Percentiles rank a stretch among this genome's conserved stretches.
Conservation (phyloP, 208 protist species). For the Trypanosoma scelopori region DNA sequence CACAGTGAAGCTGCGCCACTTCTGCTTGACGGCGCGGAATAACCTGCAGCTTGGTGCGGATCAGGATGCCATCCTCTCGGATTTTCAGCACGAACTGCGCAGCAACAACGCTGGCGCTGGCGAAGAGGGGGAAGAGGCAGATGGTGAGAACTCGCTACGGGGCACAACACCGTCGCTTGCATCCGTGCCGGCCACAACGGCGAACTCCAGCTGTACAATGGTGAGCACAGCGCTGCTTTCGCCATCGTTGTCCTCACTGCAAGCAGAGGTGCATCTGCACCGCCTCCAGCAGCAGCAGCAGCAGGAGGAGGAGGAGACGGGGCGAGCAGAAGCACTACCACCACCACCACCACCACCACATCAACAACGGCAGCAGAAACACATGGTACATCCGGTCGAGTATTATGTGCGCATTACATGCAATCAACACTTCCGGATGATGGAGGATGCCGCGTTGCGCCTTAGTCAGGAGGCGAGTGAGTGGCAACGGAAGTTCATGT, state of each 20-base stretch:
- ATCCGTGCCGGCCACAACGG: neutral
- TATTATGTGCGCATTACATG: constrained; percentile 70
- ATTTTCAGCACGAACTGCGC: constrained; percentile 55
- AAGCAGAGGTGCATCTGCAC: no score
- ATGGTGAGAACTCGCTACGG: neutral
- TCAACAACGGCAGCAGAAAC: neutral
- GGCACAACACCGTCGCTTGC: neutral
- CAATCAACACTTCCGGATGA: constrained; percentile 53
- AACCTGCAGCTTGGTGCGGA: constrained; percentile 38
- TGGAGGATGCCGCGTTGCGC: constrained; percentile 43
- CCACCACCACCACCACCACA: neutral
- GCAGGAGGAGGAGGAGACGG: neutral
- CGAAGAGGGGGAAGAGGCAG: constrained; percentile 4
- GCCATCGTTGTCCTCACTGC: no score
- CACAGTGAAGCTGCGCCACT: constrained; percentile 75
- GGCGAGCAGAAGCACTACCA: neutral
- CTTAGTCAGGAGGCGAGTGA: constrained; percentile 56
- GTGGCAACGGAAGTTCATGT: constrained; percentile 54
- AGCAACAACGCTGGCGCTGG: neutral
- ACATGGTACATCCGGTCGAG: constrained; percentile 62
- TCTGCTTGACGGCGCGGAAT: constrained; percentile 36
- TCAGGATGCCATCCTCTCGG: constrained; percentile 30
- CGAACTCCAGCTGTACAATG: neutral
- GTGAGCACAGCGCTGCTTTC: neutral
- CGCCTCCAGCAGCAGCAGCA: no score